Base-by-base conservation (phyloP, 148 eudicot genomes). In the Diospyros lotus region DNA sequence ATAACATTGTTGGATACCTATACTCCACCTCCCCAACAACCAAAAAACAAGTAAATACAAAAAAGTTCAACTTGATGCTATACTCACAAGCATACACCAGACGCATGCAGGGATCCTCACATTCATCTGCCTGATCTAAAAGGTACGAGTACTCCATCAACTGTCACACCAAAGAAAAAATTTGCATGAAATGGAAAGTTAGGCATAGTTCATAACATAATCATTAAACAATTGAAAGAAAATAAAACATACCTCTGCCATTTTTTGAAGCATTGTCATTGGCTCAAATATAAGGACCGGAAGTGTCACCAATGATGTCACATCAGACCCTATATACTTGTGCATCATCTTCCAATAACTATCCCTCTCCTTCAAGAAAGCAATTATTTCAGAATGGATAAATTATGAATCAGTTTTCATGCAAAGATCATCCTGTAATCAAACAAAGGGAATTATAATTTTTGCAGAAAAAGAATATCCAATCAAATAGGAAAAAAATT, bases 291-390 rank as follows among this genome's bases (percentile, higher is more conserved):
- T 93, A 68, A 88, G 80, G 15, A 93, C 98, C 3, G 98, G 98
- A 71, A 93, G 92, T 2, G 96, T 93, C 76, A 93, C 98, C 98
- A 93, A 81, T 65, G 98, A 93, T 53, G 98, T 93, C 66, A 93
- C 86, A 86, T 93, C 98, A 74, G 93, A 76, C 28, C 98, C 98
- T 73, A 93, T 84, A 73, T 93, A 93, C 60, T 88, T 89, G 58
- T 91, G 98, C 98, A 93, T 93, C 88, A 91, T 89, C 85, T 80
- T 89, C 94, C 94, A 93, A 81, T 93, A 93, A 83, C 91, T 80
- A 56, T 93, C 92, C 60, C 98, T 83, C 41, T 93, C 98, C 98
- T 93, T 88, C 17, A 71, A 81, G 18, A 73, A 77, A 39, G 4
- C 43, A 69, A 71, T n/a, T 28, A 3, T 52, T 40, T 60, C 14